Evolutionary conservation across 805 yeast species (phyloP).

Genomic region (Zygosaccharomyces siamensis): DNA sequence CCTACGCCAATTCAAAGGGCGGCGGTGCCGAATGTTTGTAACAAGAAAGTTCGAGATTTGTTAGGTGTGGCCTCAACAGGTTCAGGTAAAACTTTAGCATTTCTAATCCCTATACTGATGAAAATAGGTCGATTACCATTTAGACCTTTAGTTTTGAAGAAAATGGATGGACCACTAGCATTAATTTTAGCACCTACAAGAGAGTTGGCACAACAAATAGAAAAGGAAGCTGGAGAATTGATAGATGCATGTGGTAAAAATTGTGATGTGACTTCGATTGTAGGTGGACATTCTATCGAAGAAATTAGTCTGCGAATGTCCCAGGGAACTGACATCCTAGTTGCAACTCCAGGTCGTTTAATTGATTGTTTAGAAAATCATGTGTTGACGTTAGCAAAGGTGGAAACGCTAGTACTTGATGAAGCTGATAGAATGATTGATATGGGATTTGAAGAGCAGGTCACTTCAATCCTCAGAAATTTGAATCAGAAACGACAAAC

Average conservation of each 20-base stretch:
- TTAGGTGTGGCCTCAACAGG: slow-evolving; percentile 96
- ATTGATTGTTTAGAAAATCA: slow-evolving; percentile 73
- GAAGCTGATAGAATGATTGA: slow-evolving; percentile 97
- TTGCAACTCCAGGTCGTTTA: slow-evolving; percentile 93
- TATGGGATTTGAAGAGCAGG: slow-evolving; percentile 85
- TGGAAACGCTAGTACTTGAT: slow-evolving; percentile 73
- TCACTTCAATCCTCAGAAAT: slow-evolving; percentile 51
- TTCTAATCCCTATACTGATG: slow-evolving; percentile 64
- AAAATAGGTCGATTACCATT: slow-evolving; percentile 47
- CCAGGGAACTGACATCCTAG: slow-evolving; percentile 66
- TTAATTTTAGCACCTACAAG: slow-evolving; percentile 87
- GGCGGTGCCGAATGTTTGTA: slow-evolving; percentile 63
- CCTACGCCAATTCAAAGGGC: slow-evolving; percentile 95
- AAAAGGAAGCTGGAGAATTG: slow-evolving; percentile 56
- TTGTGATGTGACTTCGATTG: slow-evolving; percentile 55
- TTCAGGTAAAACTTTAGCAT: slow-evolving; percentile 89
- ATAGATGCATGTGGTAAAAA: slow-evolving; percentile 35
- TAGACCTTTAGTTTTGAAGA: slow-evolving; percentile 42
- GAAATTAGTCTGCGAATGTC: slow-evolving; percentile 58
- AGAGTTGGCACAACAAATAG: slow-evolving; percentile 87
- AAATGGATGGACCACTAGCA: slow-evolving; percentile 62
- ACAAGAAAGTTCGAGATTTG: slow-evolving; percentile 50
- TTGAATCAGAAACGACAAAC: slow-evolving; percentile 46
- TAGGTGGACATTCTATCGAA: slow-evolving; percentile 87
- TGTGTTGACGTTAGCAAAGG: slow-evolving; percentile 52